Evolutionary conservation across 1,284 basidiomycete species (phyloP), one percentile per base, ranked within the genome.

Genomic region (Sporisorium sorghi): DNA sequence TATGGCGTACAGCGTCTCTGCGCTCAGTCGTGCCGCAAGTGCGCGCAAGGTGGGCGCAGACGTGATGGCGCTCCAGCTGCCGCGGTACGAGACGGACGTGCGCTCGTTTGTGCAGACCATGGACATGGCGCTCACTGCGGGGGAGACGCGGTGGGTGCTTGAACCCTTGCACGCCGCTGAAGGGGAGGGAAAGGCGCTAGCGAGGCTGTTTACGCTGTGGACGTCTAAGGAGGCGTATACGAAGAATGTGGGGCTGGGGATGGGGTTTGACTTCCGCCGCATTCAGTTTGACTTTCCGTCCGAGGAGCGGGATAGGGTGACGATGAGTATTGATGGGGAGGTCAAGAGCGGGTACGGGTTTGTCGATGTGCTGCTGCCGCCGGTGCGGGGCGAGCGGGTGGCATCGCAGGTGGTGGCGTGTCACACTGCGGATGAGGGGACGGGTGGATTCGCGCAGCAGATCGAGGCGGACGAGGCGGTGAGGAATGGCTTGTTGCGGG

Each of bases 221-320:
- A 84, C 83, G 48, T 65, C 81, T 64, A 84, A 84, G 52, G 83
- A 84, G 49, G 83, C 83, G 8, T 77, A 75, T 23, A 84, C 83
- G 1, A 84, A 84, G 57, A 72, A 71, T 21, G 33, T 81, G 11
- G 83, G 83, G 17, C 19, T 59, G 23, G 83, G 83, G 6, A 58
- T 84, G 21, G 81, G 81, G 2, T 83, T 78, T 50, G 83, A 84
- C 42, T 84, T 84, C 49, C 37, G 15, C 0, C 54, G 46, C 2
- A 61, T 83, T 21, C 56, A 83, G 35, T 42, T 83, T 11, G 37
- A 52, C n/a, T 67, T 81, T 21, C 58, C 65, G 42, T 10, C 28
- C 12, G 6, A 44, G 5, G 43, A 11, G 24, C 8, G 43, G 32
- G 43, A 11, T 19, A 8, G 43, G 32, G 35, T 12, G 32, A 42